These are phyloP conservation scores for Athelia sp. DNA, from an alignment of 1,284 basidiomycete genomes.

Conservation along the genomic window DNA sequence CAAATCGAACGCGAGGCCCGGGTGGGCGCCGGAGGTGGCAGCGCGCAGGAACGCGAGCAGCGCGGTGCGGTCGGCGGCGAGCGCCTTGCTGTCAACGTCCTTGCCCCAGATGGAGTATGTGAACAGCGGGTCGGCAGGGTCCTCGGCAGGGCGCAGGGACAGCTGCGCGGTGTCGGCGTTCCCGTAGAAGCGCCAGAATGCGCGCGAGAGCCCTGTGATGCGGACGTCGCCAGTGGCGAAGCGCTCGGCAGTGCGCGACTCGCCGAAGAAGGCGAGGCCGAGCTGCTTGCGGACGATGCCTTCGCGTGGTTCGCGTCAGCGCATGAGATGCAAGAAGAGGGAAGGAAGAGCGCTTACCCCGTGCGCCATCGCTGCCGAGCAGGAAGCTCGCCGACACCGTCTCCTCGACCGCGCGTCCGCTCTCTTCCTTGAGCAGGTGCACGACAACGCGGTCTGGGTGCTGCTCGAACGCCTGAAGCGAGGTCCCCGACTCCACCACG, in stretches of 20 bases:
- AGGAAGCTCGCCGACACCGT: conserved; percentile 26
- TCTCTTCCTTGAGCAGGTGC: conserved; percentile 20
- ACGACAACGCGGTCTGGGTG: conserved; percentile 25
- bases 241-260: conserved; percentile 28
- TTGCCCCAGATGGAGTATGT: conserved; percentile 26
- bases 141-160: conserved; percentile 12
- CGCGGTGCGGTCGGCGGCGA: conserved; percentile 16
- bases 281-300: conserved; percentile 35
- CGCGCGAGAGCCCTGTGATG: conserved; percentile 23
- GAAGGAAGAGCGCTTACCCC: conserved; percentile 4
- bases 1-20: conserved; percentile 13
- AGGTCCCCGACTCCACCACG: conserved; percentile 32
- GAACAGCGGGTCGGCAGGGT: conserved; percentile 21
- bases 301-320: neutral
- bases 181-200: conserved; percentile 28
- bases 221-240: conserved; percentile 38
- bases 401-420: conserved; percentile 17
- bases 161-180: conserved; percentile 10
- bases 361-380: conserved; percentile 37
- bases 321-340: neutral
- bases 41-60: conserved; percentile 13
- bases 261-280: conserved; percentile 39
- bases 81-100: conserved; percentile 19
- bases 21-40: conserved; percentile 5
- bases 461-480: conserved; percentile 32